A percentile compares a stretch with the other conserved stretches of the same genome.
Conservation (phyloP, 2,329 filamentous ascomycete species). For the Colletotrichum sp. region DNA sequence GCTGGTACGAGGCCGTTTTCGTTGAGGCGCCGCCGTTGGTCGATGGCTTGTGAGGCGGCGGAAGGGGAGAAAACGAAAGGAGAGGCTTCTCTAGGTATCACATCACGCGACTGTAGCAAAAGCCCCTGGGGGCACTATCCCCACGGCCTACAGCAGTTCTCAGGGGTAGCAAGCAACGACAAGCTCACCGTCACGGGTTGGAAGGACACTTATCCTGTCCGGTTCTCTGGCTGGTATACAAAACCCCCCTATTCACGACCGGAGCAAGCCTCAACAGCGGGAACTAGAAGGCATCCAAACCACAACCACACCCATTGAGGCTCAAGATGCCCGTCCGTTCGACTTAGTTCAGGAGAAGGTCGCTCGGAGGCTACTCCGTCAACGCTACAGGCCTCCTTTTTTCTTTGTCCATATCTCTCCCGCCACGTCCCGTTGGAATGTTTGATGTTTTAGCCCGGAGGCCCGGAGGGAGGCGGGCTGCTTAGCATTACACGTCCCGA, state of each 20-base stretch:
- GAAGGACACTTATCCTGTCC: background rate
- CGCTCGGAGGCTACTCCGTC: background rate
- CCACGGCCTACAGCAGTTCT: background rate
- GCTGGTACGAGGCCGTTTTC: conserved; percentile 12
- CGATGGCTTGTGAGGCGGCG: background rate
- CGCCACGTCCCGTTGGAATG: background rate
- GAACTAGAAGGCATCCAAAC: background rate
- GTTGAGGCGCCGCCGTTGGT: background rate
- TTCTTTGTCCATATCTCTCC: background rate
- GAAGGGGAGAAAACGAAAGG: background rate
- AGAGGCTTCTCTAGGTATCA: background rate
- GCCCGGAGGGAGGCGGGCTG: background rate
- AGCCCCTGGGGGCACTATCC: background rate
- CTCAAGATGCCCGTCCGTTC: background rate
- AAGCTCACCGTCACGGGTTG: background rate
- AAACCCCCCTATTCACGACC: background rate
- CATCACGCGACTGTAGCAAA: background rate
- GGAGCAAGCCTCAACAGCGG: background rate
- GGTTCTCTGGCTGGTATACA: background rate
- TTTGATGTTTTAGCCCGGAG: conserved; percentile 1
- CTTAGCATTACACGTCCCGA: background rate
- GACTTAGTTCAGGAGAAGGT: background rate
- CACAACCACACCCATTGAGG: background rate
- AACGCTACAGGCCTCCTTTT: background rate
- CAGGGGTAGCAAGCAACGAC: background rate